phyloP scores from a whole-genome alignment of 2,329 filamentous ascomycete genomes.

The Orbilia quercus region DNA sequence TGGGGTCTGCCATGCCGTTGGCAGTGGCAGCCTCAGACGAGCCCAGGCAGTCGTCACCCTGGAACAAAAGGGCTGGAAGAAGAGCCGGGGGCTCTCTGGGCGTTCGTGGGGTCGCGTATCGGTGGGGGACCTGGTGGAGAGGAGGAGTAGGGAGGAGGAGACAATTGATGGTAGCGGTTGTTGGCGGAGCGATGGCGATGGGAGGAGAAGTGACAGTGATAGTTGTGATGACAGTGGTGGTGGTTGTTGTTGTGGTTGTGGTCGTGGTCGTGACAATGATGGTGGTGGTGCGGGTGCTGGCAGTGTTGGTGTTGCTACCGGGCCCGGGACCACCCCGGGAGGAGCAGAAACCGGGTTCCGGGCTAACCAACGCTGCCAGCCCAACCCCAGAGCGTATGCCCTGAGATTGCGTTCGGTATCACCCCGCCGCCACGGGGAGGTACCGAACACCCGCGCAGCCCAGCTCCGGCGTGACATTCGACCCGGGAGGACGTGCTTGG shows the following conservation, averaged over 20 bases:
- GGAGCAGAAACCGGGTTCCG: neutral
- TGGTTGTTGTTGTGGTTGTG: constrained; percentile 6
- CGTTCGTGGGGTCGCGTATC: too few relatives aligned
- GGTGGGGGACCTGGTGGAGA: too few relatives aligned
- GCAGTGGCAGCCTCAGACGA: neutral
- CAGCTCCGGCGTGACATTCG: neutral
- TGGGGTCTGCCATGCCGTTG: neutral
- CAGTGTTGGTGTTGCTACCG: constrained; percentile 13
- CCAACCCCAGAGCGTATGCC: neutral
- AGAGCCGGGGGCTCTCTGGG: neutral
- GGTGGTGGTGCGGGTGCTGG: constrained; percentile 10
- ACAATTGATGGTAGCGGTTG: too few relatives aligned
- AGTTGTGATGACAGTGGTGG: constrained; percentile 4
- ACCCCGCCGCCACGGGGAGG: too few relatives aligned
- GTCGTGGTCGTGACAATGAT: too few relatives aligned
- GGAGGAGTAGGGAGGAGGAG: too few relatives aligned
- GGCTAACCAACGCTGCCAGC: neutral
- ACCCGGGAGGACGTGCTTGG: constrained; percentile 1
- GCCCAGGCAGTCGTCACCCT: neutral
- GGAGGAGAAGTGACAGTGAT: neutral
- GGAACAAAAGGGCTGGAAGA: neutral
- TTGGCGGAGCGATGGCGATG: neutral
- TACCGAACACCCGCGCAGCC: neutral
- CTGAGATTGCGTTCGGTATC: too few relatives aligned
- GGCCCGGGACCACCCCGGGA: neutral